Evolutionary conservation across 345 rosid genomes (phyloP).

Genomic region (Eucalyptus curtisii): DNA sequence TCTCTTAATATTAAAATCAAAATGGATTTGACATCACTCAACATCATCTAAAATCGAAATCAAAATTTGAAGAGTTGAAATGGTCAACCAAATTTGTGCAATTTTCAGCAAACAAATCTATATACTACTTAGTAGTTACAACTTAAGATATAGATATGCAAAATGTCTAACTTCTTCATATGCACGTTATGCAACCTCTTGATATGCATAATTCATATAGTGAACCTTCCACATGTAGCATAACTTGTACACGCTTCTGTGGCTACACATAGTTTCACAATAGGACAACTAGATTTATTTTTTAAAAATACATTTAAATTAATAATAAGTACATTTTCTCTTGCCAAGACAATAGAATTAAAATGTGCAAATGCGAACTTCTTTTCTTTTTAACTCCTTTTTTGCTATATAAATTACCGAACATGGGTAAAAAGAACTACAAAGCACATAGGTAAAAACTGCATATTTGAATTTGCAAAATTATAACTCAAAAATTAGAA

Average conservation of each 20-base stretch:
- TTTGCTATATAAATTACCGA: not conserved
- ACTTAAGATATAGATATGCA: not conserved
- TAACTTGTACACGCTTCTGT: not conserved
- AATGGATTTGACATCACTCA: not conserved
- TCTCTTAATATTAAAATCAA: not conserved
- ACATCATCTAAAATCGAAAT: not conserved
- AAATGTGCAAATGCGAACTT: not conserved
- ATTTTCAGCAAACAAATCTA: not conserved
- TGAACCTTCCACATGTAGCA: not conserved
- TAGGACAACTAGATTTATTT: not conserved
- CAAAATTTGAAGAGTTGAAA: not conserved
- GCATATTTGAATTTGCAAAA: not conserved
- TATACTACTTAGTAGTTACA: not conserved
- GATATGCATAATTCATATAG: not conserved
- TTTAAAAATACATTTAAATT: not conserved
- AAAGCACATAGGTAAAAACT: not conserved
- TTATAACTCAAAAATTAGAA: not conserved
- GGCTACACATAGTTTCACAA: not conserved
- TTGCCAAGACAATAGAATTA: not conserved
- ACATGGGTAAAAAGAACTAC: not conserved
- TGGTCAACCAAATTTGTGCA: not conserved
- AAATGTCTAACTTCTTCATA: not conserved
- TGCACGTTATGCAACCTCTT: not conserved
- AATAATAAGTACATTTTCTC: not conserved
- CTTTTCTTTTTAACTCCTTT: not conserved